phyloP scores from a whole-genome alignment of 1,284 basidiomycete genomes.

The Cryptococcus sp. region DNA sequence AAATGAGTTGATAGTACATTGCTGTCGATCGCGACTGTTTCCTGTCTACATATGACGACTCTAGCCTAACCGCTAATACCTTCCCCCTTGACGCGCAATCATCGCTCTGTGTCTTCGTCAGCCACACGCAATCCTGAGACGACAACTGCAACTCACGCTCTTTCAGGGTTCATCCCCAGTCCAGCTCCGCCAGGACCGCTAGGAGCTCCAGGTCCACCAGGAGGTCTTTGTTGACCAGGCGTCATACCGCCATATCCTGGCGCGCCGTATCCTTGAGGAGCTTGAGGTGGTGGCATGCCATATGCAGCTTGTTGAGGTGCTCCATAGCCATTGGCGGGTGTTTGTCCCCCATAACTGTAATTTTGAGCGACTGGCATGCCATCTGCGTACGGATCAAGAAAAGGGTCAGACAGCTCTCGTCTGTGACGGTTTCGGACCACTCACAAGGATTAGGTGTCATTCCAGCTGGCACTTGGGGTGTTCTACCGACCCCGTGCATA shows the following conservation, averaged over 20 bases:
- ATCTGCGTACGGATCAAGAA: too few species aligned
- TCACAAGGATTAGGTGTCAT: conserved; percentile 39
- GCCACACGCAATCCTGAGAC: background rate
- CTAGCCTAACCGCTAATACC: conserved; percentile 13
- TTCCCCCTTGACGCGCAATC: conserved; percentile 34
- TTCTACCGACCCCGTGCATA: conserved; percentile 22
- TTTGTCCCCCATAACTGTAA: conserved; percentile 9
- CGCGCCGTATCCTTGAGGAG: conserved; percentile 8
- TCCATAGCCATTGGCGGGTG: conserved; percentile 13
- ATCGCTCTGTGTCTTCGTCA: conserved; percentile 27
- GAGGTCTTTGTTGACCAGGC: conserved; percentile 13
- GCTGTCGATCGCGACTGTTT: background rate
- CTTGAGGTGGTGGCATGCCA: conserved; percentile 16
- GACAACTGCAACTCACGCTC: conserved; percentile 33
- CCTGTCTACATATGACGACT: background rate
- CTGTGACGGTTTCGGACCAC: background rate
- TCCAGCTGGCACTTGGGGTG: conserved; percentile 27
- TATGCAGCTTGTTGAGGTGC: conserved; percentile 11
- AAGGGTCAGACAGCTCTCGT: too few species aligned
- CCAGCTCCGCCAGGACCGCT: conserved; percentile 4
- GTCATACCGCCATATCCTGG: conserved; percentile 6
- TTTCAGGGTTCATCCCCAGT: conserved; percentile 39
- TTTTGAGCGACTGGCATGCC: background rate
- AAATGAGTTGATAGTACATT: conserved; percentile 5
- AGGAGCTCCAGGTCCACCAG: conserved; percentile 2